Base-by-base conservation (phyloP, 2,329 filamentous ascomycete species). In the Aspergillus jensenii region DNA sequence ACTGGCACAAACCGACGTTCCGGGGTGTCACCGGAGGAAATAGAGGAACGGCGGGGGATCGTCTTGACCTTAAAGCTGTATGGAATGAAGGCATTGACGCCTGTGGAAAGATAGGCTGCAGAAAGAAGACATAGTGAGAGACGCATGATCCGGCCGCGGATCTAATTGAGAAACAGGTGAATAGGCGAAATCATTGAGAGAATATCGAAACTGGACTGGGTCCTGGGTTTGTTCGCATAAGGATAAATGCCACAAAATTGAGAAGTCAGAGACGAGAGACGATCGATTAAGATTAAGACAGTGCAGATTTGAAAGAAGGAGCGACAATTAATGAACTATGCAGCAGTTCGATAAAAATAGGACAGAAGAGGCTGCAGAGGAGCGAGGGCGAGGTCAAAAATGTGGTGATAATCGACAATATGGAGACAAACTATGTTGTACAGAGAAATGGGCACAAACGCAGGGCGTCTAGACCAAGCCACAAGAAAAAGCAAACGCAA, bases 51-150 rank as follows among this genome's bases (percentile, higher is more conserved):
- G 25, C 47, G 54, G 31, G 58, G 61, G 15, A 62, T 52, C 3
- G 59, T 43, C 33, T 62, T 59, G 31, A 68, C 50, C 41, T 67
- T 63, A 57, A 70, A 62, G 33, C 69, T 67, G 62, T 74, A 78
- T 17, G 78, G 78, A 60, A 78, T 78, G 53, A 79, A 79, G 59
- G 78, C 78, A 19, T 69, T 69, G n/a, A 69, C 73, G 47, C 69
- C 64, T 14, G 68, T 68, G 19, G 67, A 71, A n/a, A 76, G 66
- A 56, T 60, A 66, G 50, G 65, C 60, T 44, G 66, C 67, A 55
- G 66, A 60, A 56, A 74, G 61, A 64, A 75, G 63, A 61, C 69
- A 76, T 71, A 69, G 57, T 65, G 69, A 68, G 60, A 74, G 60
- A 71, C 62, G 72, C 76, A 76, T 77, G 66, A 63, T 69, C 66